A percentile compares a stretch with the other conserved stretches of the same genome.
Conservation (phyloP, 2,329 filamentous ascomycete genomes). For the Trichoderma simmonsii region DNA sequence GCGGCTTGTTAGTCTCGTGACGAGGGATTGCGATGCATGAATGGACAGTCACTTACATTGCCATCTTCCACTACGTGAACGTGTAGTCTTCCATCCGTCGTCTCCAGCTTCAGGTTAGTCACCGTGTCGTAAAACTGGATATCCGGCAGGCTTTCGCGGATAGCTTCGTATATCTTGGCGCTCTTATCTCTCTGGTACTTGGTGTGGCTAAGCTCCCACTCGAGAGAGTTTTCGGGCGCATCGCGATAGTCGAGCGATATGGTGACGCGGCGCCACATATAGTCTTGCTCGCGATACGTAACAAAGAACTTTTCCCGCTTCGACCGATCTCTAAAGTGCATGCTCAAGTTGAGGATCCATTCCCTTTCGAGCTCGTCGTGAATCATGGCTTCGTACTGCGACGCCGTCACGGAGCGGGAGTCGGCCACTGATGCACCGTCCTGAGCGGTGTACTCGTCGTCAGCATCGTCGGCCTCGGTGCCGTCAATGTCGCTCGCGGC, state of each 20-base stretch:
- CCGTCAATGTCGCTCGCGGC: neutral
- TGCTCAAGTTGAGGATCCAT: slow-evolving; percentile 97
- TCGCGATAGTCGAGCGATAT: slow-evolving; percentile 90
- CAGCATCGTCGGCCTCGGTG: neutral
- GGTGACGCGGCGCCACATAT: slow-evolving; percentile 81
- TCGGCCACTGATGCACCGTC: slow-evolving; percentile 39
- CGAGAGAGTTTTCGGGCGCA: slow-evolving; percentile 75
- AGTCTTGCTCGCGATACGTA: slow-evolving; percentile 80
- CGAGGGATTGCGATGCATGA: too few species aligned
- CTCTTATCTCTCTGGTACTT: slow-evolving; percentile 90
- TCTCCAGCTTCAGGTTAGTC: slow-evolving; percentile 92
- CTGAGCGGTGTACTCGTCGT: slow-evolving; percentile 18
- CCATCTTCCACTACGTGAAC: slow-evolving; percentile 98
- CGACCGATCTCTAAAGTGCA: slow-evolving; percentile 94
- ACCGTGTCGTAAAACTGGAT: slow-evolving; percentile 97
- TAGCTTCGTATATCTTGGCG: slow-evolving; percentile 87
- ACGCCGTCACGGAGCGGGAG: slow-evolving; percentile 47
- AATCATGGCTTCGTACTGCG: slow-evolving; percentile 61
- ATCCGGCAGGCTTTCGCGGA: slow-evolving; percentile 84
- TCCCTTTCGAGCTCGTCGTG: slow-evolving; percentile 78
- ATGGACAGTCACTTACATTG: slow-evolving; percentile 53
- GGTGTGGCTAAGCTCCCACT: slow-evolving; percentile 73
- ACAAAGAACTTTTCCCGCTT: slow-evolving; percentile 97
- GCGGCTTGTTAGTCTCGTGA: neutral
- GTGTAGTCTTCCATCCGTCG: slow-evolving; percentile 80